These are phyloP conservation scores for Aspergillus nanangensis DNA, from an alignment of 495 filamentous ascomycete species.

Conservation along the genomic window DNA sequence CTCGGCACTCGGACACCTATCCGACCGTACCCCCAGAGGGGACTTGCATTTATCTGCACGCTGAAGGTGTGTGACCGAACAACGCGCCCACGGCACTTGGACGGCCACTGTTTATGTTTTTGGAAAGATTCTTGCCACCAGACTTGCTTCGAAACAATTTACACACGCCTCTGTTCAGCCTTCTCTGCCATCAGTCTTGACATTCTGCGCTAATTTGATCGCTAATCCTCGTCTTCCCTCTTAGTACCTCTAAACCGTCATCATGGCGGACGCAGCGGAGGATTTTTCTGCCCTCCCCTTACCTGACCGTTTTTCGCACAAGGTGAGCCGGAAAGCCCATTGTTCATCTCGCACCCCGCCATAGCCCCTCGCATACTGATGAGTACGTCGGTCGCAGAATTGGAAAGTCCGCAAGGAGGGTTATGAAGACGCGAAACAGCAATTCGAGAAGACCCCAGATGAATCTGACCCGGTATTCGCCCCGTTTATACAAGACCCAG, in stretches of 20 bases:
- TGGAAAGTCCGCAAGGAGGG: slow-evolving; percentile 97
- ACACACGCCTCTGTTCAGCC: no score
- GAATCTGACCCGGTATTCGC: slow-evolving; percentile 82
- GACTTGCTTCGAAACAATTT: no score
- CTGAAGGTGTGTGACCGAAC: slow-evolving; percentile 12
- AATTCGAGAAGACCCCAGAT: slow-evolving; percentile 80
- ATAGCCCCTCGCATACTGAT: slow-evolving; percentile 16
- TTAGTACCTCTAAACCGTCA: slow-evolving; percentile 12
- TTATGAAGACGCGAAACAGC: slow-evolving; percentile 87
- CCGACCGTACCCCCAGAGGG: slow-evolving; percentile 11
- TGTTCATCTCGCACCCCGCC: background rate
- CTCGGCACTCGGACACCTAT: slow-evolving; percentile 1
- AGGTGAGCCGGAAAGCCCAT: slow-evolving; percentile 60
- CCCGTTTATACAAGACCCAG: slow-evolving; percentile 79
- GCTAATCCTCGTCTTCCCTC: background rate
- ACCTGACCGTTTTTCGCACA: slow-evolving; percentile 80
- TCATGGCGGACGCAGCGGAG: slow-evolving; percentile 61
- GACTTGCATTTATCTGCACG: slow-evolving; percentile 19
- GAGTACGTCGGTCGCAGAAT: slow-evolving; percentile 44
- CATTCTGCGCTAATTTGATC: no score
- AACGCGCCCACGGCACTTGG: background rate
- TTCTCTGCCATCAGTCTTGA: no score
- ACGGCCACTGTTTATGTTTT: no score
- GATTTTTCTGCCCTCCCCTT: slow-evolving; percentile 81
- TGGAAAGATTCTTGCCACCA: no score